phyloP scores from a whole-genome alignment of 202 grass and related monocot species.

The Zizania palustris region DNA sequence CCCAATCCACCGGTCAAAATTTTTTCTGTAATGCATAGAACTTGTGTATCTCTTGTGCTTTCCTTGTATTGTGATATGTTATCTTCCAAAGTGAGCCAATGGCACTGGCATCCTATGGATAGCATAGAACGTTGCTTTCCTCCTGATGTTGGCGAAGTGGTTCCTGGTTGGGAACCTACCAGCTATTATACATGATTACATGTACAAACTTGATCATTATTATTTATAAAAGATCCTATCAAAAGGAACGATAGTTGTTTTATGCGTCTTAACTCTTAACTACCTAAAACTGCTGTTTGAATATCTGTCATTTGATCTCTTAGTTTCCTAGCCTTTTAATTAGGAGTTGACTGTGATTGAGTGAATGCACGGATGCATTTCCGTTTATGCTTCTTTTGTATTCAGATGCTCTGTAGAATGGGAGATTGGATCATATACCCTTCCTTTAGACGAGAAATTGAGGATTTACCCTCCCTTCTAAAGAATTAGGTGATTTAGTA shows the following conservation, averaged over 20 bases:
- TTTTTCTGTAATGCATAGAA: neutral
- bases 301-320: neutral
- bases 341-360: neutral
- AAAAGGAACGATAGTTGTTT: neutral
- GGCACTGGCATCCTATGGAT: constrained; percentile 31
- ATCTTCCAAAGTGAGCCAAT: constrained; percentile 4
- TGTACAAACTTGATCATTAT: neutral
- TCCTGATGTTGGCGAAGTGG: constrained; percentile 28
- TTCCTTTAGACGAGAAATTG: too few relatives aligned
- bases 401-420: neutral
- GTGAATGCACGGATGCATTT: neutral
- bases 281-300: neutral
- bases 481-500: too few relatives aligned
- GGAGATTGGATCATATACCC: too few relatives aligned
- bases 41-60: constrained; percentile 2
- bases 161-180: constrained; percentile 32
- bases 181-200: neutral
- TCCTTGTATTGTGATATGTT: constrained; percentile 33
- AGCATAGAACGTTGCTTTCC: constrained; percentile 35
- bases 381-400: neutral
- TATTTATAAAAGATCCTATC: neutral
- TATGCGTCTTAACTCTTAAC: neutral
- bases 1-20: too few relatives aligned
- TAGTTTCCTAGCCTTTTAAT: neutral
- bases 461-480: too few relatives aligned